Conservation (phyloP, 805 yeast genomes). For the Teunomyces cretensis region DNA sequence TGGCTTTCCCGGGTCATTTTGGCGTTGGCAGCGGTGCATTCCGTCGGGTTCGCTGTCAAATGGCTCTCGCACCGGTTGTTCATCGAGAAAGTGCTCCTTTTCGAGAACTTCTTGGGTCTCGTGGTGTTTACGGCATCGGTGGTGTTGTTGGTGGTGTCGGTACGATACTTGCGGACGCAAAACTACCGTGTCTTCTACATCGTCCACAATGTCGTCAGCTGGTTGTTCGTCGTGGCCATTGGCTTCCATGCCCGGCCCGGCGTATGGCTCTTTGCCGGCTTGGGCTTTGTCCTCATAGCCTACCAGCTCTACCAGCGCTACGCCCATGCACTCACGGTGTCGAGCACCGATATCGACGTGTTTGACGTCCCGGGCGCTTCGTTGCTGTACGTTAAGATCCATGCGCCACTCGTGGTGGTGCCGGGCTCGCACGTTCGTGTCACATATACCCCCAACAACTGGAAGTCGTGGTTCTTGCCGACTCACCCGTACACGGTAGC, state of each 20-base stretch:
- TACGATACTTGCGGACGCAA: conserved; percentile 48
- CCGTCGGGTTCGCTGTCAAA: conserved; percentile 48
- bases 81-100: conserved; percentile 28
- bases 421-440: conserved; percentile 63
- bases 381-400: not conserved
- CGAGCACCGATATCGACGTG: conserved; percentile 14
- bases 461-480: conserved; percentile 44
- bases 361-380: conserved; percentile 6
- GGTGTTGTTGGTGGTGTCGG: conserved; percentile 44
- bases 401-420: conserved; percentile 16
- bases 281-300: conserved; percentile 23
- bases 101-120: conserved; percentile 54
- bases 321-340: conserved; percentile 11
- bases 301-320: conserved; percentile 39
- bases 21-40: conserved; percentile 47
- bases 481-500: conserved; percentile 65
- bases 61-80: conserved; percentile 46
- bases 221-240: conserved; percentile 44
- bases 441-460: conserved; percentile 7
- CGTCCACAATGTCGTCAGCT: conserved; percentile 52
- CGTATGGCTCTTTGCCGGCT: conserved; percentile 38
- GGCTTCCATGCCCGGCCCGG: conserved; percentile 73
- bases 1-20: conserved; percentile 67
- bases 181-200: conserved; percentile 56
- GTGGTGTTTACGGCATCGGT: conserved; percentile 35